A percentile compares a stretch with the other conserved stretches of the same genome.
phyloP scores from a whole-genome alignment of 2,329 filamentous ascomycete genomes.

The Diplodia scrobiculata region DNA sequence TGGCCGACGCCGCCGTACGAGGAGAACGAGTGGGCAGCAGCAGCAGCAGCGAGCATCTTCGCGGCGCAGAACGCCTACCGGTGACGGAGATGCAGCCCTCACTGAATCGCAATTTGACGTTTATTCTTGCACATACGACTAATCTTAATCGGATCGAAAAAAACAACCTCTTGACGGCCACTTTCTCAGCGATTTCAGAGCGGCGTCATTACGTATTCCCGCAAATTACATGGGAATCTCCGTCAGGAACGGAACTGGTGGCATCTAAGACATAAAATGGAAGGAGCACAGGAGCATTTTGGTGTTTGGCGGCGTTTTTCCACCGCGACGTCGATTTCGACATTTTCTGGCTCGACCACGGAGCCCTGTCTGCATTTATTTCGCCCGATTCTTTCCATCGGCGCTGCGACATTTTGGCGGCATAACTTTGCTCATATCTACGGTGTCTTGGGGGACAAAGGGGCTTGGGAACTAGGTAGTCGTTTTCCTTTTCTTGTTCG shows the following conservation, averaged over 20 bases:
- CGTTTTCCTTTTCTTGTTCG: slow-evolving; percentile 27
- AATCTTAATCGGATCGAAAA: slow-evolving; percentile 29
- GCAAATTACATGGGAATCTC: slow-evolving; percentile 11
- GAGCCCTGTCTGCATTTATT: slow-evolving; percentile 20
- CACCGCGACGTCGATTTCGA: slow-evolving; percentile 21
- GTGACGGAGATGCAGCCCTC: slow-evolving; percentile 13
- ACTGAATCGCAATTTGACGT: slow-evolving; percentile 17
- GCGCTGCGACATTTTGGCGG: slow-evolving; percentile 24
- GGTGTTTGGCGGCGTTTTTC: slow-evolving; percentile 27
- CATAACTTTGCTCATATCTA: slow-evolving; percentile 24
- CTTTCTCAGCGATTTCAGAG: slow-evolving; percentile 24
- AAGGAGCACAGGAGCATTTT: slow-evolving; percentile 27
- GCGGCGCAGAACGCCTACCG: slow-evolving; percentile 44
- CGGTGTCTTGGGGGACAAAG: slow-evolving; percentile 23
- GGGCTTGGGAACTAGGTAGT: slow-evolving; percentile 25
- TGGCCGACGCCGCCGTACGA: slow-evolving; percentile 97
- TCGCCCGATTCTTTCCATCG: slow-evolving; percentile 15
- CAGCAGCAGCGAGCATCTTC: slow-evolving; percentile 71
- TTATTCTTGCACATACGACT: slow-evolving; percentile 28
- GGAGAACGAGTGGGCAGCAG: slow-evolving; percentile 86
- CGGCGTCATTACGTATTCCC: slow-evolving; percentile 24
- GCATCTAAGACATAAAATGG: slow-evolving; percentile 22
- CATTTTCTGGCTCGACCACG: slow-evolving; percentile 17
- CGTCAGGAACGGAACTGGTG: slow-evolving; percentile 29
- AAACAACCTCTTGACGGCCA: slow-evolving; percentile 23